These are phyloP conservation scores for Mycothermus thermophilus DNA, from an alignment of 495 filamentous ascomycete species.

Conservation along the genomic window DNA sequence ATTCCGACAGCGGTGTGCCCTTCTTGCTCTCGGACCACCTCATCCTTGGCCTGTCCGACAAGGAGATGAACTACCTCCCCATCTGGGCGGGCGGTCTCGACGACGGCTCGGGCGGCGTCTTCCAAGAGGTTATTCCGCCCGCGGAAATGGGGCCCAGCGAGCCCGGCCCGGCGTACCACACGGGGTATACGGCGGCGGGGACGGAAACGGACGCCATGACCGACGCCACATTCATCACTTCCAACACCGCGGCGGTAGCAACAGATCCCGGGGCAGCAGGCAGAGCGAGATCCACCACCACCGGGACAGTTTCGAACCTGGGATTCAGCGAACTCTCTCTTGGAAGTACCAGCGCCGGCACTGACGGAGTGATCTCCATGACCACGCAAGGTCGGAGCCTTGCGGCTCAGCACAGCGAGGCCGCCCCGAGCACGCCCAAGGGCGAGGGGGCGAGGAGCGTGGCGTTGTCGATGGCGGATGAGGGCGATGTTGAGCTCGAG, in stretches of 20 bases:
- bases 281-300: no score
- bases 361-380: slow-evolving; percentile 5
- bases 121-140: slow-evolving; percentile 23
- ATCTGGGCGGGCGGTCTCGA: slow-evolving; percentile 35
- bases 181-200: slow-evolving; percentile 21
- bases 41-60: slow-evolving; percentile 18
- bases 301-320: slow-evolving; percentile 12
- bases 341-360: background rate
- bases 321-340: slow-evolving; percentile 7
- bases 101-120: slow-evolving; percentile 34
- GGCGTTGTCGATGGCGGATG: slow-evolving; percentile 11
- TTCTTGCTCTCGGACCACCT: slow-evolving; percentile 21
- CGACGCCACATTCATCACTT: background rate
- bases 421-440: slow-evolving; percentile 1
- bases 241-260: slow-evolving; percentile 3
- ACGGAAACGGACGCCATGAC: slow-evolving; percentile 1
- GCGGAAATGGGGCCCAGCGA: slow-evolving; percentile 28
- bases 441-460: slow-evolving; percentile 3
- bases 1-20: slow-evolving; percentile 8
- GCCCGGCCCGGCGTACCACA: slow-evolving; percentile 32
- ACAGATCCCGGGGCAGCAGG: no score
- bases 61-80: slow-evolving; percentile 30
- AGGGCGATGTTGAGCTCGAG: no score
- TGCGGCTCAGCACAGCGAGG: slow-evolving; percentile 16
- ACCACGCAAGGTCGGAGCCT: slow-evolving; percentile 16